phyloP scores from a whole-genome alignment of 164 flowering plant genomes.

The Vitis rotundifolia region DNA sequence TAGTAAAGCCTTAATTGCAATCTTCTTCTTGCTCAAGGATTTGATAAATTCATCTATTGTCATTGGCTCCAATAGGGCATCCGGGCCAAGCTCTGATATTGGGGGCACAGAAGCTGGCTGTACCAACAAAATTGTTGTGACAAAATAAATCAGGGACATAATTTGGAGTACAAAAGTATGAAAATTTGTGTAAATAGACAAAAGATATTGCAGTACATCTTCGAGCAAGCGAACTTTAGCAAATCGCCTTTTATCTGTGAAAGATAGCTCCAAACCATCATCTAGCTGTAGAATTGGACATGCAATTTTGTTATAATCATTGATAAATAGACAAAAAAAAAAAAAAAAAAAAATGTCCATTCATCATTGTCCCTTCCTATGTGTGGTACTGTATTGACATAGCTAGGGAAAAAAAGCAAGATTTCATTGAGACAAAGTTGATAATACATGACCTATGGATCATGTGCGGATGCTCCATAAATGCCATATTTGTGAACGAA shows the following conservation, averaged over 20 bases:
- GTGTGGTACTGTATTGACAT: no score
- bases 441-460: no score
- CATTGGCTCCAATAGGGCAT: conserved; percentile 86
- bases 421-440: no score
- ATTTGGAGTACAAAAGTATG: background rate
- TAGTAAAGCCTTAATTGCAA: conserved; percentile 76
- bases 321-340: background rate
- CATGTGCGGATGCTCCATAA: no score
- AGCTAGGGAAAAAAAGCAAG: no score
- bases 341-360: background rate
- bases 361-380: no score
- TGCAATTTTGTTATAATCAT: background rate
- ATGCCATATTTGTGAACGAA: no score
- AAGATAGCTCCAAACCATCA: conserved; percentile 93
- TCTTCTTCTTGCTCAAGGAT: conserved; percentile 75
- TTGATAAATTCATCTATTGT: conserved; percentile 52
- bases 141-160: background rate
- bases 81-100: conserved; percentile 97
- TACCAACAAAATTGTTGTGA: conserved; percentile 18
- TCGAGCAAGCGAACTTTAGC: conserved; percentile 95
- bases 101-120: conserved; percentile 85
- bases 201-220: conserved; percentile 51
- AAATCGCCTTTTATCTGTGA: conserved; percentile 96
- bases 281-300: conserved; percentile 59
- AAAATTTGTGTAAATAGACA: background rate